Evolutionary conservation across 805 yeast genomes (phyloP).

Genomic region (Metschnikowia proteae): DNA sequence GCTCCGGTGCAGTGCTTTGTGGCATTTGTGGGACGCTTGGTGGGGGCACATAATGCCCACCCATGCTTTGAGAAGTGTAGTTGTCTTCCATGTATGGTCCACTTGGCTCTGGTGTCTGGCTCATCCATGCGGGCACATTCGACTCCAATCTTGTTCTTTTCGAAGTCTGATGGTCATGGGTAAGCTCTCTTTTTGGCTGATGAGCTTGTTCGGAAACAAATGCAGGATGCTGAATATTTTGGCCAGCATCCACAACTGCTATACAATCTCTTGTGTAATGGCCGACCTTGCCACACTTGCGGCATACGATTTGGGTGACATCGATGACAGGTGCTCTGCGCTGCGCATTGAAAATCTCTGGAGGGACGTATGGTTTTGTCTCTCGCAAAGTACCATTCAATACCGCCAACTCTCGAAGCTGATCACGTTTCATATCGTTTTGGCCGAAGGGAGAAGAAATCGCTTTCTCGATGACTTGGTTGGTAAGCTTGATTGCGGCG

Average conservation of each 20-base stretch:
- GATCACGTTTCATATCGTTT: slow-evolving; percentile 86
- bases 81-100: background rate
- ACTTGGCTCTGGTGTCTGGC: background rate
- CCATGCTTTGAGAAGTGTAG: background rate
- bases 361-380: slow-evolving; percentile 53
- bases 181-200: background rate
- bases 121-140: slow-evolving; percentile 2
- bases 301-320: slow-evolving; percentile 59
- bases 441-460: slow-evolving; percentile 89
- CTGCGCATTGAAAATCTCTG: slow-evolving; percentile 33
- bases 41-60: background rate
- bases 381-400: slow-evolving; percentile 92
- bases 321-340: slow-evolving; percentile 33
- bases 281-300: slow-evolving; percentile 76
- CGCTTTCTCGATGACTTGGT: slow-evolving; percentile 76
- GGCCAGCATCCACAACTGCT: slow-evolving; percentile 20
- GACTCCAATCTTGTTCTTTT: slow-evolving; percentile 1
- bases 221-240: background rate
- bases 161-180: background rate
- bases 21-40: background rate
- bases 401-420: slow-evolving; percentile 86
- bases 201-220: background rate
- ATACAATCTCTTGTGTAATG: slow-evolving; percentile 89
- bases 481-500: slow-evolving; percentile 69
- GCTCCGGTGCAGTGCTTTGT: background rate